Evolutionary conservation across 2,329 filamentous ascomycete species (phyloP).

Genomic region (Dactylonectria macrodidyma): DNA sequence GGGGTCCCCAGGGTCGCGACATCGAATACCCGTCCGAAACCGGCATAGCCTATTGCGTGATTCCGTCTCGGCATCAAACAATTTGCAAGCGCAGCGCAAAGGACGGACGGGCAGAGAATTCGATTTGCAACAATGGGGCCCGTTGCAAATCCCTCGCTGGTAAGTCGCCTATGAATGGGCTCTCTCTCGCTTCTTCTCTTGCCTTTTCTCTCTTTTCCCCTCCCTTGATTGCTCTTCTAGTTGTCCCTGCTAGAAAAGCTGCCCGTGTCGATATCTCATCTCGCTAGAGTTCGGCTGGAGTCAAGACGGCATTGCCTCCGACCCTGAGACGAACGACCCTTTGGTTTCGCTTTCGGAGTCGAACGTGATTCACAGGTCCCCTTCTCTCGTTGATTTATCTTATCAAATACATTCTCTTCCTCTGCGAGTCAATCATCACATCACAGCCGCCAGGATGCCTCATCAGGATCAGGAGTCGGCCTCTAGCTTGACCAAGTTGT

Average conservation of each 20-base stretch:
- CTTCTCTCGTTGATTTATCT: not conserved
- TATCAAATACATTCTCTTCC: not conserved
- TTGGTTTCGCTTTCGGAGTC: constrained; percentile 28
- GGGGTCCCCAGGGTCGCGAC: constrained; percentile 45
- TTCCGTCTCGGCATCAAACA: constrained; percentile 56
- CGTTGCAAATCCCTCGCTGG: constrained; percentile 46
- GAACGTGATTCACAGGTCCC: constrained; percentile 23
- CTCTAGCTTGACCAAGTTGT: constrained; percentile 58
- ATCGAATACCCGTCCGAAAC: constrained; percentile 49
- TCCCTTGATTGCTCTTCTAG: constrained; percentile 28
- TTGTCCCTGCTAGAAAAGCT: constrained; percentile 39
- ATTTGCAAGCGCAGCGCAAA: constrained; percentile 48
- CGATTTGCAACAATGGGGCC: constrained; percentile 34
- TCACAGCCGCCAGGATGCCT: constrained; percentile 44
- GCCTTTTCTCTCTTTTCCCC: constrained; percentile 26
- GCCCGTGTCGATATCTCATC: constrained; percentile 34
- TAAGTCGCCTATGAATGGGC: constrained; percentile 43
- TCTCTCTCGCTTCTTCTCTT: constrained; percentile 30
- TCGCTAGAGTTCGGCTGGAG: constrained; percentile 42
- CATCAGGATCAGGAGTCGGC: constrained; percentile 58
- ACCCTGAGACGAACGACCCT: constrained; percentile 26
- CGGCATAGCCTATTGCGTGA: constrained; percentile 58
- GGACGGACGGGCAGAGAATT: constrained; percentile 30
- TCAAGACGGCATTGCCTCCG: constrained; percentile 24
- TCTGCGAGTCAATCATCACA: constrained; percentile 20